Evolutionary conservation across 345 rosid genomes (phyloP).

Genomic region (Cardamine chenopodiifolia): DNA sequence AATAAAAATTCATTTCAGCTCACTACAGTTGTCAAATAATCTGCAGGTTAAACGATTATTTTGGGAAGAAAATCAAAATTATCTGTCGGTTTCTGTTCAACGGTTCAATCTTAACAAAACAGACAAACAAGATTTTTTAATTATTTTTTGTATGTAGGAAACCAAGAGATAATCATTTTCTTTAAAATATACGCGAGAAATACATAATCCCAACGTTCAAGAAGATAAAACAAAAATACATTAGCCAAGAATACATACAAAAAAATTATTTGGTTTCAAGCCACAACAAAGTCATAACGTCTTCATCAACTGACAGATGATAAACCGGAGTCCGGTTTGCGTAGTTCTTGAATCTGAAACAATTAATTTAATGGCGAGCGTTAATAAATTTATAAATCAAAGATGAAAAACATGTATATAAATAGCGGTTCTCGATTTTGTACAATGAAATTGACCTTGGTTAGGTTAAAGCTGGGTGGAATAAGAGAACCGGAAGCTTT

Average conservation of each 20-base stretch:
- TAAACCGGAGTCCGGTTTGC: conserved; percentile 38
- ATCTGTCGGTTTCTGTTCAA: background rate
- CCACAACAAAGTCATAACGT: background rate
- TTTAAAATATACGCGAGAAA: background rate
- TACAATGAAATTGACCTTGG: conserved; percentile 46
- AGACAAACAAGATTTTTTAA: background rate
- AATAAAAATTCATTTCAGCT: background rate
- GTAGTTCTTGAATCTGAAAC: conserved; percentile 37
- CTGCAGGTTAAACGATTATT: no score
- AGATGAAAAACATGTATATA: background rate
- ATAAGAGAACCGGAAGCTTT: conserved; percentile 53
- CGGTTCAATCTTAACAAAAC: background rate
- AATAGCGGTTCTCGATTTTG: background rate
- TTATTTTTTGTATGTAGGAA: background rate
- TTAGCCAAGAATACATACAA: background rate
- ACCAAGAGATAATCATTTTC: background rate
- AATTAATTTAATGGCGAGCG: background rate
- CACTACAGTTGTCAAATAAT: background rate
- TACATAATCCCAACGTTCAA: background rate
- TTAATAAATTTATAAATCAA: background rate
- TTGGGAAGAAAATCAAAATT: background rate
- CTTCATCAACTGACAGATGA: conserved; percentile 29
- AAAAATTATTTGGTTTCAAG: conserved; percentile 9
- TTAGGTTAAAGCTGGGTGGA: conserved; percentile 63
- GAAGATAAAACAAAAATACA: no score